Conservation (phyloP, 2,329 filamentous ascomycete genomes). For the Sporothrix euskadiensis region DNA sequence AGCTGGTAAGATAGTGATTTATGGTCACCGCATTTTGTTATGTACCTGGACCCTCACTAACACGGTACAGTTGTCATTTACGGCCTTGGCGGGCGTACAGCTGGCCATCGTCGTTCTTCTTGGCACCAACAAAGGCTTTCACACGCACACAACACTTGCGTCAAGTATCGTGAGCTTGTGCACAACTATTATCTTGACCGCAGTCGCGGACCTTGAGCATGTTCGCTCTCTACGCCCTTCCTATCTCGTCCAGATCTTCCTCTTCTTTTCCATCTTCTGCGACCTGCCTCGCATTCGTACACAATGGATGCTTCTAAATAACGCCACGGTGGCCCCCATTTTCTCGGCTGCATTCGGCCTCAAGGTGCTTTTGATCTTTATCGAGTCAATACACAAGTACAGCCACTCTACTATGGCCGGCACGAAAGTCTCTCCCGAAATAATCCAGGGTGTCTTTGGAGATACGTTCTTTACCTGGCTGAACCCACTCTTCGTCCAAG, state of each 20-base stretch:
- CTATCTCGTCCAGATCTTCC: slow-evolving; percentile 47
- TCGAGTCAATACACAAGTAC: slow-evolving; percentile 49
- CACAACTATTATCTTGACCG: slow-evolving; percentile 36
- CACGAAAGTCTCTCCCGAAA: slow-evolving; percentile 47
- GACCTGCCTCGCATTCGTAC: slow-evolving; percentile 49
- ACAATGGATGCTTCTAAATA: slow-evolving; percentile 43
- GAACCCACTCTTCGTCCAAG: slow-evolving; percentile 52
- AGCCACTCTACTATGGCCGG: slow-evolving; percentile 43
- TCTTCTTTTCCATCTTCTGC: slow-evolving; percentile 47
- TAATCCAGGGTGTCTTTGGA: slow-evolving; percentile 49
- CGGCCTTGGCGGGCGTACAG: slow-evolving; percentile 21
- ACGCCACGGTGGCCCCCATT: slow-evolving; percentile 45
- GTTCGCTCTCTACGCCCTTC: slow-evolving; percentile 49
- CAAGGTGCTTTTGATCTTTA: slow-evolving; percentile 46
- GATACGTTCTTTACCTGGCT: slow-evolving; percentile 55
- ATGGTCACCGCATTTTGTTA: not conserved
- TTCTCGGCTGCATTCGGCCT: slow-evolving; percentile 46
- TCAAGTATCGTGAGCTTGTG: slow-evolving; percentile 30
- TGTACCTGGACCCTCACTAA: not conserved
- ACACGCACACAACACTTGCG: slow-evolving; percentile 31
- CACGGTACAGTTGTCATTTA: slow-evolving; percentile 2
- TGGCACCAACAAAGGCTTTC: slow-evolving; percentile 20
- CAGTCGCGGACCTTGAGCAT: slow-evolving; percentile 52
- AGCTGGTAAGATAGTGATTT: slow-evolving; percentile 19
- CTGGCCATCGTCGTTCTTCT: slow-evolving; percentile 25